Evolutionary conservation across 1,284 basidiomycete genomes (phyloP), one percentile per base, ranked within the genome.

Genomic region (Somion occarium): DNA sequence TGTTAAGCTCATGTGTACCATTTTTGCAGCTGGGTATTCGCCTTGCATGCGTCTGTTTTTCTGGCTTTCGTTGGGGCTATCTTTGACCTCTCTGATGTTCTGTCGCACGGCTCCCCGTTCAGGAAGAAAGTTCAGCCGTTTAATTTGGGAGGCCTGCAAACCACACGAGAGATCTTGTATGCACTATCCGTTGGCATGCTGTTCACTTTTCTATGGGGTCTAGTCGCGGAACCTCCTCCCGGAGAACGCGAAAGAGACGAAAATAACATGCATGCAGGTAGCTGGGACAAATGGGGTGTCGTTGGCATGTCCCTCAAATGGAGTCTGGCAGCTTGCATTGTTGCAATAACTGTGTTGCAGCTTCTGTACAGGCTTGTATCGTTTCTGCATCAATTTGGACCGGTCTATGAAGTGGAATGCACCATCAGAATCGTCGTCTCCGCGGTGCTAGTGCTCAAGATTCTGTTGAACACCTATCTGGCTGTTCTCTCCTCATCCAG

Each of bases 201-300:
- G 39, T 82, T 80, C 60, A 62, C 88, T 15, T 88, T 83, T 61
- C 82, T 82, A 54, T 90, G 87, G 88, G 68, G 66, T 41, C 79
- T 81, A 53, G 79, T 84, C 37, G 74, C 79, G 19, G 73, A 75
- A 55, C 74, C 81, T 46, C 82, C 84, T 15, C 65, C 68, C 25
- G 73, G 70, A 39, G 76, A 79, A 58, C 52, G 49, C 2, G 51
- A 50, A 12, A 52, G 49, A 46, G 56, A 48, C 51, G 57, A 53
- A 48, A 57, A 50, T 52, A 56, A 22, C 56, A 48, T 61, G 48
- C 83, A 85, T 55, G 81, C 77, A 54, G 83, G 76, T 20, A 77
- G 72, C 57, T 88, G 85, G 87, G 59, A 64, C 52, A 75, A 78
- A 44, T 85, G 82, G 83, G 83, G 85, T 5, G 30, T 73, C 25